A percentile compares a stretch with the other conserved stretches of the same genome.
Evolutionary conservation across 129 eudicot species (phyloP).

Genomic region (Solidago caesia): DNA sequence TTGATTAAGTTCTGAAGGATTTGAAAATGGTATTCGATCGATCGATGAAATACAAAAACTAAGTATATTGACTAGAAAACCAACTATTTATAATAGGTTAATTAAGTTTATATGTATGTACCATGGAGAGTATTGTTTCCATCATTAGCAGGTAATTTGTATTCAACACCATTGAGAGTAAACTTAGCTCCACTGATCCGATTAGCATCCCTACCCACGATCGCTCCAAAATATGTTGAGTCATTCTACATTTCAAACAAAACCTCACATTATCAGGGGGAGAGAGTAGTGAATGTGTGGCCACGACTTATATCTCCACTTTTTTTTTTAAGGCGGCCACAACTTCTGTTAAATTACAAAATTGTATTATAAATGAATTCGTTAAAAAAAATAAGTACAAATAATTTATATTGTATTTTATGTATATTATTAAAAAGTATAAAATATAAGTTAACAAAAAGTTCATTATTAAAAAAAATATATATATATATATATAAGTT

Average conservation of each 20-base stretch:
- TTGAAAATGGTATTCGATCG: neutral
- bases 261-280: neutral
- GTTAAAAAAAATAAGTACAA: no score
- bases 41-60: neutral
- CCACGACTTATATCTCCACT: no score
- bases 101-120: neutral
- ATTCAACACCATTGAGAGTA: slow-evolving; percentile 46
- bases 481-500: no score
- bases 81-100: neutral
- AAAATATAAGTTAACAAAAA: no score
- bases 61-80: neutral
- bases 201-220: slow-evolving; percentile 75
- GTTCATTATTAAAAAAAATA: no score
- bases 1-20: neutral
- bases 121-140: slow-evolving; percentile 76
- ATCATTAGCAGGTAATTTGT: slow-evolving; percentile 50
- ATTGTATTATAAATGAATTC: no score
- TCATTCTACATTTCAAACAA: slow-evolving; percentile 48
- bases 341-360: no score
- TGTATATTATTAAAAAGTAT: no score
- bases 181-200: slow-evolving; percentile 63
- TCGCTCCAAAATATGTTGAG: slow-evolving; percentile 61
- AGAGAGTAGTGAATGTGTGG: no score
- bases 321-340: no score
- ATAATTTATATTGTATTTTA: no score